Conservation (phyloP, 768 basidiomycete genomes). For the Serendipita vermifera region DNA sequence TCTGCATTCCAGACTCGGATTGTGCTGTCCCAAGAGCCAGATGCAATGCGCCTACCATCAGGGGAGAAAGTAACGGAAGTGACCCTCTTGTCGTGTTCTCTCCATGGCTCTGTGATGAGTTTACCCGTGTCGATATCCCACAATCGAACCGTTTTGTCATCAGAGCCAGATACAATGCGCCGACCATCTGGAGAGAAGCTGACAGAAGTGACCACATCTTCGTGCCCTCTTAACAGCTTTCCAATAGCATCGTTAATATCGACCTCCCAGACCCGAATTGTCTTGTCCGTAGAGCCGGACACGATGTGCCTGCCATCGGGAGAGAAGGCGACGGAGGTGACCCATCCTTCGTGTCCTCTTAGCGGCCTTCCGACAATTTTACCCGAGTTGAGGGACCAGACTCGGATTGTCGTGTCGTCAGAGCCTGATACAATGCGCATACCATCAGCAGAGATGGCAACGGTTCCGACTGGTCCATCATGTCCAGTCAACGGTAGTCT, state of each 20-base stretch:
- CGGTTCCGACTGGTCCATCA: not conserved
- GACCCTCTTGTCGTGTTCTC: constrained; percentile 17
- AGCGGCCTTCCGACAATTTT: too few relatives aligned
- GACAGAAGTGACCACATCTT: constrained; percentile 9
- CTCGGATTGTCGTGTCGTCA: constrained; percentile 15
- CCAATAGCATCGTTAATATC: too few relatives aligned
- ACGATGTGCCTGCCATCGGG: too few relatives aligned
- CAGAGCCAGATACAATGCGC: constrained; percentile 9
- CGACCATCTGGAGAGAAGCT: constrained; percentile 6
- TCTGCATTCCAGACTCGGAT: constrained; percentile 19
- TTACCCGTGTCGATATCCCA: constrained; percentile 19
- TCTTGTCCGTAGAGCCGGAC: too few relatives aligned
- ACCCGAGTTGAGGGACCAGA: constrained; percentile 18
- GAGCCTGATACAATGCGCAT: constrained; percentile 8
- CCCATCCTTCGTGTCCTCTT: too few relatives aligned
- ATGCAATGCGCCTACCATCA: constrained; percentile 21
- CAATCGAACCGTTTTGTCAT: constrained; percentile 10
- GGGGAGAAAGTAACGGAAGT: constrained; percentile 23
- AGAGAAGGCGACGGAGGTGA: too few relatives aligned
- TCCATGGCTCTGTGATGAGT: constrained; percentile 16
- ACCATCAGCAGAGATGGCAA: constrained; percentile 9
- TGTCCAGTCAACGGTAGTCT: constrained; percentile 15
- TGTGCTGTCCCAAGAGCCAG: constrained; percentile 18
- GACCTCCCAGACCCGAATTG: too few relatives aligned
- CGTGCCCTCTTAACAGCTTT: not conserved